phyloP scores from a whole-genome alignment of 495 filamentous ascomycete species.

The Jackrogersella multiformis region DNA sequence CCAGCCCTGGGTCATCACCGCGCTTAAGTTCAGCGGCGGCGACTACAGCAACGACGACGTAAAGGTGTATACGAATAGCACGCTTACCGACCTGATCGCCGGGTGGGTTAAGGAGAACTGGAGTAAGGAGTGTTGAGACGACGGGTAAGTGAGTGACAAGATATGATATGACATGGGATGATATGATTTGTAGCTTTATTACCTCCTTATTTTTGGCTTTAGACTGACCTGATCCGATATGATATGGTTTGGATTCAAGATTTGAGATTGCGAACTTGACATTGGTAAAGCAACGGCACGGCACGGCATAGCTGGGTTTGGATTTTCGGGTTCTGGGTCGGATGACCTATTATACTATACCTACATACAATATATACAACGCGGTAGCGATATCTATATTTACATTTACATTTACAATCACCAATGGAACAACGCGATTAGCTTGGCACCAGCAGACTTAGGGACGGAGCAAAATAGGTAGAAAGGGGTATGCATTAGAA shows the following conservation, averaged over 20 bases:
- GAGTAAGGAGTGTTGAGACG: constrained; percentile 61
- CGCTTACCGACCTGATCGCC: constrained; percentile 77
- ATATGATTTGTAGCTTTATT: not conserved
- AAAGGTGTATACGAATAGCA: constrained; percentile 70
- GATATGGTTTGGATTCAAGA: not conserved
- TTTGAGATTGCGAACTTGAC: constrained; percentile 8
- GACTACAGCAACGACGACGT: constrained; percentile 68
- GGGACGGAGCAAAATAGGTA: no score
- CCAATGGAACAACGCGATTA: not conserved
- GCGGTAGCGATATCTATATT: not conserved
- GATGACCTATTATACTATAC: not conserved
- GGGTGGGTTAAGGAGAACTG: constrained; percentile 85
- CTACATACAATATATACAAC: not conserved
- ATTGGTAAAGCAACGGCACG: not conserved
- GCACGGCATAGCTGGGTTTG: not conserved
- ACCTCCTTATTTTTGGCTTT: not conserved
- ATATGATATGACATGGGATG: no score
- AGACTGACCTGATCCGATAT: not conserved
- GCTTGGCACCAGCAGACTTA: not conserved
- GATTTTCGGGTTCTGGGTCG: constrained; percentile 3
- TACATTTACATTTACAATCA: no score
- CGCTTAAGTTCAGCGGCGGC: constrained; percentile 72
- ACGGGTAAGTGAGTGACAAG: not conserved
- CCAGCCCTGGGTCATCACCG: constrained; percentile 77
- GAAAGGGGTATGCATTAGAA: no score